Evolutionary conservation across 148 eudicot genomes (phyloP).

Genomic region (Arbutus unedo): DNA sequence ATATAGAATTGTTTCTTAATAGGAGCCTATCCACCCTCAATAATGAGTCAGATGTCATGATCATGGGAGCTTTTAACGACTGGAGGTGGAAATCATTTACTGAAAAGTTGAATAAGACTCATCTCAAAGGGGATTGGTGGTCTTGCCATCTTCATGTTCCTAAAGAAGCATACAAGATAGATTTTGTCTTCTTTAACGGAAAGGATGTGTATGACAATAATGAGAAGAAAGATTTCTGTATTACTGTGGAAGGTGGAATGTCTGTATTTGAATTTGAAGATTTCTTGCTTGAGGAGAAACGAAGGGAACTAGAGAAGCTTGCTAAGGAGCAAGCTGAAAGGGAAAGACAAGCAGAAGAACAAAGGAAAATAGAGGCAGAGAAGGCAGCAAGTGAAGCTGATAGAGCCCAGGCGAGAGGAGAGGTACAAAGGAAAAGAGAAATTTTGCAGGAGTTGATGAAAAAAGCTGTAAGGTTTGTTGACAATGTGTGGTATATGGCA

Average conservation of each 20-base stretch:
- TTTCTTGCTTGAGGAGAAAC: slow-evolving; percentile 90
- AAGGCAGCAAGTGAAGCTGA: slow-evolving; percentile 76
- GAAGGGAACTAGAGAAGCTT: slow-evolving; percentile 69
- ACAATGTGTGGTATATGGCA: slow-evolving; percentile 66
- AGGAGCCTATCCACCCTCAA: slow-evolving; percentile 66
- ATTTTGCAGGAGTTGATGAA: slow-evolving; percentile 44
- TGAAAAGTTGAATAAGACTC: slow-evolving; percentile 51
- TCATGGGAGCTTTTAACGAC: slow-evolving; percentile 92
- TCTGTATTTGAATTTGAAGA: slow-evolving; percentile 65
- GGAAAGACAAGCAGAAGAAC: slow-evolving; percentile 73
- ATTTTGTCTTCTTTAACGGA: slow-evolving; percentile 87
- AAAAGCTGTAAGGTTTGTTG: slow-evolving; percentile 41
- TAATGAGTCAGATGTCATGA: slow-evolving; percentile 59
- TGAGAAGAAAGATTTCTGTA: slow-evolving; percentile 71
- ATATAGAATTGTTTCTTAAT: slow-evolving; percentile 70
- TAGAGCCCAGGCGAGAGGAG: slow-evolving; percentile 73
- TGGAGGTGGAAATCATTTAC: slow-evolving; percentile 95
- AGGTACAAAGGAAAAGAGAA: slow-evolving; percentile 49
- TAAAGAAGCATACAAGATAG: slow-evolving; percentile 74
- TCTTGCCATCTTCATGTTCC: slow-evolving; percentile 83
- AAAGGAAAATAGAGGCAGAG: slow-evolving; percentile 68
- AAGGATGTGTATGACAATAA: slow-evolving; percentile 89
- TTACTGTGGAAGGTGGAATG: slow-evolving; percentile 75
- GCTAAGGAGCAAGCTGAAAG: slow-evolving; percentile 71
- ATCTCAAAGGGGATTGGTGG: slow-evolving; percentile 95